Evolutionary conservation across 805 yeast genomes (phyloP).

Genomic region (Starmera pachycereana): DNA sequence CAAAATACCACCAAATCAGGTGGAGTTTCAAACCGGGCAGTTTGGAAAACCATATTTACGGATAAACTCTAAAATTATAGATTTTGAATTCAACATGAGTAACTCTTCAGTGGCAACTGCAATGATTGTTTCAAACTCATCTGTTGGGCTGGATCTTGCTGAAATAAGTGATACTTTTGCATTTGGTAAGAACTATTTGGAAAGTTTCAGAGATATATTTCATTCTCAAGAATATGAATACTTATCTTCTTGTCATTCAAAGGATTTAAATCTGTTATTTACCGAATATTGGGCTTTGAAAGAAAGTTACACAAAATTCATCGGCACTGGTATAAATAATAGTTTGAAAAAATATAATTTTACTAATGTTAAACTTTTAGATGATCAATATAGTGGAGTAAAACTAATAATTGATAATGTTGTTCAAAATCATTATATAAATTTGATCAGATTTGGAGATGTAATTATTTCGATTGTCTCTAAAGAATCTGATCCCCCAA

Average conservation of each 20-base stretch:
- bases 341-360: slow-evolving; percentile 22
- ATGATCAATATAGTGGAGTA: not conserved
- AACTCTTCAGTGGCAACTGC: slow-evolving; percentile 44
- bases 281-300: slow-evolving; percentile 71
- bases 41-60: slow-evolving; percentile 49
- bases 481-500: too few species aligned
- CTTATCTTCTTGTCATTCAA: slow-evolving; percentile 14
- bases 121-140: slow-evolving; percentile 25
- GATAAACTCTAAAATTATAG: slow-evolving; percentile 6
- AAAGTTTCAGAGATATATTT: slow-evolving; percentile 33
- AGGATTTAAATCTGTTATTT: slow-evolving; percentile 23
- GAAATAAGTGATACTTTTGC: slow-evolving; percentile 20
- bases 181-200: slow-evolving; percentile 20
- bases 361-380: slow-evolving; percentile 6
- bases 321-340: slow-evolving; percentile 49
- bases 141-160: slow-evolving; percentile 40
- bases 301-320: slow-evolving; percentile 60
- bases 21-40: slow-evolving; percentile 22
- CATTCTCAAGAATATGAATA: slow-evolving; percentile 23
- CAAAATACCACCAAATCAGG: slow-evolving; percentile 9
- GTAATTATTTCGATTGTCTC: too few species aligned
- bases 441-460: too few species aligned
- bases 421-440: too few species aligned
- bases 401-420: not conserved
- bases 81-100: slow-evolving; percentile 43